A percentile compares a stretch with the other conserved stretches of the same genome.
phyloP scores from a whole-genome alignment of 129 eudicot genomes.

The Gnaphalium uliginosum region DNA sequence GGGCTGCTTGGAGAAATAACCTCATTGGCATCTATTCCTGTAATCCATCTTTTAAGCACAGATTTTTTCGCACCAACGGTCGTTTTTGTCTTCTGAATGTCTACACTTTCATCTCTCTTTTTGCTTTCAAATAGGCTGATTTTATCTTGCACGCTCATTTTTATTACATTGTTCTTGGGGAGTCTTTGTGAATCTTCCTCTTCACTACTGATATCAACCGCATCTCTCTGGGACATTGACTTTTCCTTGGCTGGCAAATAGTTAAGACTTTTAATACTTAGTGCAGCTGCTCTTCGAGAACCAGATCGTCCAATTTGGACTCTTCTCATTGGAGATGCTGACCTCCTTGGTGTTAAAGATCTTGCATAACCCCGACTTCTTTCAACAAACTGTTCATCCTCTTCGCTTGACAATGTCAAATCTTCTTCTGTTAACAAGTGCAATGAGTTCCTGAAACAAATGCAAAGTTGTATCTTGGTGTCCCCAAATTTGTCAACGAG shows the following conservation, averaged over 20 bases:
- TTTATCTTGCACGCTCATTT: constrained; percentile 94
- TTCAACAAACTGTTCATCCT: constrained; percentile 63
- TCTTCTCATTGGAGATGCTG: constrained; percentile 97
- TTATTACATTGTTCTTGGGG: constrained; percentile 47
- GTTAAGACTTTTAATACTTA: constrained; percentile 75
- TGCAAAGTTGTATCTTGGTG: constrained; percentile 18
- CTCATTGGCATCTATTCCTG: constrained; percentile 49
- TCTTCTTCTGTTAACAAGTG: constrained; percentile 60
- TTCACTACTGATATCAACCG: constrained; percentile 50
- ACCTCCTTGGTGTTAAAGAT: constrained; percentile 84
- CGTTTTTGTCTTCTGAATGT: constrained; percentile 47
- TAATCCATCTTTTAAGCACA: constrained; percentile 88
- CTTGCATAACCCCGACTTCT: constrained; percentile 70
- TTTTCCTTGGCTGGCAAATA: constrained; percentile 51
- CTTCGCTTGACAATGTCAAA: constrained; percentile 67
- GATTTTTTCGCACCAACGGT: constrained; percentile 56
- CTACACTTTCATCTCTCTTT: constrained; percentile 64
- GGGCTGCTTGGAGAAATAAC: constrained; percentile 35
- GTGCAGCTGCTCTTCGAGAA: constrained; percentile 83
- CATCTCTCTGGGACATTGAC: constrained; percentile 53
- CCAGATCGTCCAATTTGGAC: constrained; percentile 87
- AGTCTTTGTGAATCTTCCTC: constrained; percentile 64
- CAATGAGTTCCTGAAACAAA: constrained; percentile 57
- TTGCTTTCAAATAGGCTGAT: constrained; percentile 90
- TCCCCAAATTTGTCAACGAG: constrained; percentile 1